A percentile compares a stretch with the other conserved stretches of the same genome.
Conservation (phyloP, 495 filamentous ascomycete species). For the Opeltia flavorubescens region DNA sequence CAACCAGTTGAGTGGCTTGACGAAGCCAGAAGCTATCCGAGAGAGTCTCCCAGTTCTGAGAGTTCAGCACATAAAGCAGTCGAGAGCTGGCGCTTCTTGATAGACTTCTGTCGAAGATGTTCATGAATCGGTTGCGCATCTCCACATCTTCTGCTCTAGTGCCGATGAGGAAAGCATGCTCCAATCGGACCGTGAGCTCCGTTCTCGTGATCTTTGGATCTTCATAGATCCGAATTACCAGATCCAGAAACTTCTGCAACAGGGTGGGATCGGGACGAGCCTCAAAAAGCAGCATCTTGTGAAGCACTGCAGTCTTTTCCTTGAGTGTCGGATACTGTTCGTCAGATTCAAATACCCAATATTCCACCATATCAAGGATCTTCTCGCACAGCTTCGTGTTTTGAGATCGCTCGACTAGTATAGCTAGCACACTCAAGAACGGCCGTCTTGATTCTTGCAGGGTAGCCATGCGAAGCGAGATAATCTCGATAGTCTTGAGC, state of each 20-base stretch:
- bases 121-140: conserved; percentile 92
- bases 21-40: conserved; percentile 91
- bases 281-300: conserved; percentile 96
- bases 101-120: conserved; percentile 82
- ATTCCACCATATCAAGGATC: conserved; percentile 85
- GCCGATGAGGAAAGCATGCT: conserved; percentile 94
- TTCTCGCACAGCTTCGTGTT: conserved; percentile 76
- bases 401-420: conserved; percentile 84
- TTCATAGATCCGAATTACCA: conserved; percentile 95
- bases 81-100: conserved; percentile 75
- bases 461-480: conserved; percentile 78
- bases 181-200: conserved; percentile 88
- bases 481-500: conserved; percentile 84
- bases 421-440: conserved; percentile 86
- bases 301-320: conserved; percentile 91
- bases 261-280: conserved; percentile 65
- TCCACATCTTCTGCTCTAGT: conserved; percentile 88
- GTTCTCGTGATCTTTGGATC: conserved; percentile 88
- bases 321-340: conserved; percentile 93
- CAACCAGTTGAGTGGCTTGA: conserved; percentile 80
- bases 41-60: conserved; percentile 96
- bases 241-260: conserved; percentile 79
- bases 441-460: conserved; percentile 86
- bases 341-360: conserved; percentile 86
- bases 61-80: conserved; percentile 71